A percentile compares a stretch with the other conserved stretches of the same genome.
phyloP scores from a whole-genome alignment of 129 eudicot genomes.

The Calendula officinalis region DNA sequence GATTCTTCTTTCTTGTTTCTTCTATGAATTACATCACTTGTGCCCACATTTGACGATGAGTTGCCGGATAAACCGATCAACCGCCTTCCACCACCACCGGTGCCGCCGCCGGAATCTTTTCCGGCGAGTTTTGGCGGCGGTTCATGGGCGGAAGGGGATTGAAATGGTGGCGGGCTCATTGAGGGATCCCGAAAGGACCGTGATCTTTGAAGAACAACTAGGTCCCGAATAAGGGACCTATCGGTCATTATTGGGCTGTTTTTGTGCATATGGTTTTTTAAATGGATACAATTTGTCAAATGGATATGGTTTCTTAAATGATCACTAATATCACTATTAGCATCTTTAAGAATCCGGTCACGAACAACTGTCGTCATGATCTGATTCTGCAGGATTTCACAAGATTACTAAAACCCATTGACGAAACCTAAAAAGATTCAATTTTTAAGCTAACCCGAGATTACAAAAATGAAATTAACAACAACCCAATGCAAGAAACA shows the following conservation, averaged over 20 bases:
- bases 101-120: conserved; percentile 26
- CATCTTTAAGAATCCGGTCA: conserved; percentile 85
- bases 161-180: conserved; percentile 81
- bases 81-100: conserved; percentile 58
- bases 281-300: conserved; percentile 90
- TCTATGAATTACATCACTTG: no score
- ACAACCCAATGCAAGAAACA: conserved; percentile 31
- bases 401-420: conserved; percentile 21
- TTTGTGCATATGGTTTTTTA: conserved; percentile 98
- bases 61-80: conserved; percentile 48
- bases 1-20: conserved; percentile 53
- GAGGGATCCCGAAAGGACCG: conserved; percentile 90
- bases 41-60: conserved; percentile 40
- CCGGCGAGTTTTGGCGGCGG: conserved; percentile 41
- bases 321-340: conserved; percentile 83
- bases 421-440: conserved; percentile 21
- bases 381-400: conserved; percentile 36
- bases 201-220: conserved; percentile 85
- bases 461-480: conserved; percentile 20
- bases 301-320: conserved; percentile 93
- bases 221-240: conserved; percentile 85
- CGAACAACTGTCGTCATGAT: conserved; percentile 94
- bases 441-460: conserved; percentile 9
- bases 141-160: conserved; percentile 64
- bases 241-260: conserved; percentile 72